Base-by-base conservation (phyloP, 331 rosid species). In the Saraca asoca region DNA sequence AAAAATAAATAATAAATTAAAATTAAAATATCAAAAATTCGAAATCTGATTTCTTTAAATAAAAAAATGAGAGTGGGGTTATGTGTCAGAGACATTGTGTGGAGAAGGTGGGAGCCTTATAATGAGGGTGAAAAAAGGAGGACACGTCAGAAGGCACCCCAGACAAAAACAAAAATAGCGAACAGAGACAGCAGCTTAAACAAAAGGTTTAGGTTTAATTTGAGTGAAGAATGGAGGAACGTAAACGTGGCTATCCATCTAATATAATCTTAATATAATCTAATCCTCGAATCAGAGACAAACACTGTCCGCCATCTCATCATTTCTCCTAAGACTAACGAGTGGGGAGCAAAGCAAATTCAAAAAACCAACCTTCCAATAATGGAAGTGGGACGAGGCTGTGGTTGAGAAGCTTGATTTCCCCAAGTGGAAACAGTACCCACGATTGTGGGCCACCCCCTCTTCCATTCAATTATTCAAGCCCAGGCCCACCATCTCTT, bases 301-400 rank as follows among this genome's bases (percentile, higher is more conserved):
- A 24, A 24, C 31, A 24, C 31, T 3, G 3, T 24, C 31, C 31
- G 3, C 31, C 31, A 3, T 9, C 61, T 6, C 44, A 16, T 14
- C 44, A 45, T 67, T n/a, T 9, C 18, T 19, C 53, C 13, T 53
- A 38, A 35, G 38, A 53, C 45, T 39, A 52, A 69, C 55, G 78
- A 69, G 66, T 18, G 75, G 51, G 54, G 53, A 44, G 74, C 16
- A 74, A 54, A 44, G 74, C 16, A 74, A 54, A 19, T 71, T 68
- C 24, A 39, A 51, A 49, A 73, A 71, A 9, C 54, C 5, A 80
- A 75, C 80, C 75, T 90, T 85, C 97, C 70, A 68, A 70, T 82
- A 85, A 76, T 78, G 83, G 95, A 85, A 82, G 84, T 68, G 88
- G 81, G 88, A 87, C 96, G 88, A 87, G 87, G 88, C 78, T 64